These are phyloP conservation scores for Phytophthora chlamydospora DNA, from an alignment of 352 stramenopile species.

Conservation along the genomic window DNA sequence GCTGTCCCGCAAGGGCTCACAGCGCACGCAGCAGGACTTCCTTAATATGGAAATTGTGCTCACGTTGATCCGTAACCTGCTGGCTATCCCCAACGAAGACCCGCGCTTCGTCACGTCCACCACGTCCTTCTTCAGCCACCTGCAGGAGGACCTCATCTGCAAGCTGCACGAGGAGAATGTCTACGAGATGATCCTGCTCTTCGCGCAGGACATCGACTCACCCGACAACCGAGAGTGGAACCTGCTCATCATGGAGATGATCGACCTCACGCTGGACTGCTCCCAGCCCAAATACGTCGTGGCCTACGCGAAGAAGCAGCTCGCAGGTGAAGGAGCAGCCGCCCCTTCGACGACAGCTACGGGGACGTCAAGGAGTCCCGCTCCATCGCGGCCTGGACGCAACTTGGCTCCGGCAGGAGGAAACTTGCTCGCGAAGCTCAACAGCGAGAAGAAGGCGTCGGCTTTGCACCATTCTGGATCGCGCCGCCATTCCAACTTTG, in stretches of 20 bases:
- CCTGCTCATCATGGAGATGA: constrained; percentile 89
- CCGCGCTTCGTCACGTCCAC: constrained; percentile 79
- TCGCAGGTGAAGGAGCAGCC: constrained; percentile 8
- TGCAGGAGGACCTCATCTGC: constrained; percentile 85
- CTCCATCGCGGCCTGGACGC: background rate
- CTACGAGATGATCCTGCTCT: constrained; percentile 89
- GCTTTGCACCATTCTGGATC: constrained; percentile 41
- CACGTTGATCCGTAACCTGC: constrained; percentile 83
- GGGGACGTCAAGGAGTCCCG: background rate
- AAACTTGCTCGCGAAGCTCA: constrained; percentile 55
- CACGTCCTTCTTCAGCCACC: constrained; percentile 73
- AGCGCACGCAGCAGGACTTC: constrained; percentile 73
- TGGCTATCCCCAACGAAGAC: constrained; percentile 87
- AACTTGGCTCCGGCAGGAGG: constrained; percentile 6
- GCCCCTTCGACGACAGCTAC: background rate
- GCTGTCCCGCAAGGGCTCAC: constrained; percentile 65
- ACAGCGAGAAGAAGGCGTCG: constrained; percentile 58
- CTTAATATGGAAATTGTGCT: constrained; percentile 90
- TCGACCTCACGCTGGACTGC: constrained; percentile 80
- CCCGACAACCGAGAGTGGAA: constrained; percentile 89
- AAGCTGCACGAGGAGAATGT: constrained; percentile 83
- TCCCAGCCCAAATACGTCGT: constrained; percentile 73
- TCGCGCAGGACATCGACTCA: constrained; percentile 87
- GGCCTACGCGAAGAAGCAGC: constrained; percentile 54
- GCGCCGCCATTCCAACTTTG: constrained; percentile 87